A percentile compares a stretch with the other conserved stretches of the same genome.
Evolutionary conservation across 2,329 filamentous ascomycete genomes (phyloP).

Genomic region (Chaetomiaceae sp.): DNA sequence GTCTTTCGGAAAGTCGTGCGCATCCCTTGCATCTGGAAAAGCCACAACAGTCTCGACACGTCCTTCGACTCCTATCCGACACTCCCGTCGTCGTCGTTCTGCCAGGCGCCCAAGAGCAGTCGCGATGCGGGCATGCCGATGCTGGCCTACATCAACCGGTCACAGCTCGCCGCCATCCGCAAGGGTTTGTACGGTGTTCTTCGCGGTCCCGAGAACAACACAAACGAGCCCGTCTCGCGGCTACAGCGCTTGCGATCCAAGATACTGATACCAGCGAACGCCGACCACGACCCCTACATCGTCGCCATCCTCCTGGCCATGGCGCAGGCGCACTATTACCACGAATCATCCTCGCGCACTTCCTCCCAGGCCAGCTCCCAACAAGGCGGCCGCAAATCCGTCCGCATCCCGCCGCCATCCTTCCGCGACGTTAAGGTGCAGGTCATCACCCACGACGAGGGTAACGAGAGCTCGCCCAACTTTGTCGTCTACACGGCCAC

Average conservation of each 20-base stretch:
- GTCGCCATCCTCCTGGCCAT: slow-evolving; percentile 51
- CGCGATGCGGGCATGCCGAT: slow-evolving; percentile 32
- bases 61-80: slow-evolving; percentile 31
- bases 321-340: slow-evolving; percentile 53
- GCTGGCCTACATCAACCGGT: slow-evolving; percentile 46
- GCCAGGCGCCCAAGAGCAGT: slow-evolving; percentile 23
- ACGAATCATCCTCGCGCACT: slow-evolving; percentile 17
- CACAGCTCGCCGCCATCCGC: slow-evolving; percentile 43
- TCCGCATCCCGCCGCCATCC: slow-evolving; percentile 27
- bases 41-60: slow-evolving; percentile 21
- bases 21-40: slow-evolving; percentile 48
- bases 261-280: slow-evolving; percentile 43
- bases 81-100: slow-evolving; percentile 18
- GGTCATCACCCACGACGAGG: slow-evolving; percentile 48
- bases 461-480: slow-evolving; percentile 34
- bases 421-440: slow-evolving; percentile 48
- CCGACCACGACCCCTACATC: slow-evolving; percentile 50
- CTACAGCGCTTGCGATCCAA: slow-evolving; percentile 46
- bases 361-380: slow-evolving; percentile 25
- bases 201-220: slow-evolving; percentile 36
- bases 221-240: slow-evolving; percentile 45
- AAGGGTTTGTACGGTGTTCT: slow-evolving; percentile 44
- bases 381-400: slow-evolving; percentile 10
- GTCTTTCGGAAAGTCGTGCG: slow-evolving; percentile 44
- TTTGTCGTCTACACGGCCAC: slow-evolving; percentile 52